Evolutionary conservation across 441 rosid genomes (phyloP).

Genomic region (Hura crepitans): DNA sequence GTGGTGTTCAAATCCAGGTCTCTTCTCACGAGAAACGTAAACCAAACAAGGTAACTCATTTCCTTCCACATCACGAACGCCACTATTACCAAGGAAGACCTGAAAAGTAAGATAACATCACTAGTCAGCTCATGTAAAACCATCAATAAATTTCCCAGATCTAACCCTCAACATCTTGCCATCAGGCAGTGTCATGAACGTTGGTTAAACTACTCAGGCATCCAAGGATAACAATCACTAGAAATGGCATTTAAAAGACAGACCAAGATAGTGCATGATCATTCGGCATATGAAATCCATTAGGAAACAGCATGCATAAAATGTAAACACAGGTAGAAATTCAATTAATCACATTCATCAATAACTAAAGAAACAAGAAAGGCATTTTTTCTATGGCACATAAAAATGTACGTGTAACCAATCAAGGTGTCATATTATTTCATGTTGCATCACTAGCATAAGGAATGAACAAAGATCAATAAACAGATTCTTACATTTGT

Average conservation of each 20-base stretch:
- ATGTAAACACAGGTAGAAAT: background rate
- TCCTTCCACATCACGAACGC: conserved; percentile 81
- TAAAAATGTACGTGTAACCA: background rate
- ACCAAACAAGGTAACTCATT: conserved; percentile 82
- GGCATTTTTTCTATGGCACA: background rate
- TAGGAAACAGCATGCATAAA: background rate
- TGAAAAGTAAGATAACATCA: conserved; percentile 23
- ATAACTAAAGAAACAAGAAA: background rate
- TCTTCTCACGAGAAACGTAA: conserved; percentile 95
- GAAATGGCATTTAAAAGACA: background rate
- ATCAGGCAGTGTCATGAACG: background rate
- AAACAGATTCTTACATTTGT: background rate
- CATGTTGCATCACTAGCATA: background rate
- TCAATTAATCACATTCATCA: background rate
- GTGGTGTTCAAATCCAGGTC: conserved; percentile 97
- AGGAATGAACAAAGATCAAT: background rate
- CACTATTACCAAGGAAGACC: conserved; percentile 92
- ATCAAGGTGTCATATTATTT: too few relatives aligned
- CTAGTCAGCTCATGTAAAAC: background rate
- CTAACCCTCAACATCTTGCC: background rate
- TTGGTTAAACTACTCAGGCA: background rate
- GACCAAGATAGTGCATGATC: background rate
- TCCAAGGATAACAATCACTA: background rate
- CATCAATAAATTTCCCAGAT: background rate
- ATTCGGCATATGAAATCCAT: background rate